Base-by-base conservation (phyloP, 1,284 basidiomycete species). In the Ganoderma resinaceum region DNA sequence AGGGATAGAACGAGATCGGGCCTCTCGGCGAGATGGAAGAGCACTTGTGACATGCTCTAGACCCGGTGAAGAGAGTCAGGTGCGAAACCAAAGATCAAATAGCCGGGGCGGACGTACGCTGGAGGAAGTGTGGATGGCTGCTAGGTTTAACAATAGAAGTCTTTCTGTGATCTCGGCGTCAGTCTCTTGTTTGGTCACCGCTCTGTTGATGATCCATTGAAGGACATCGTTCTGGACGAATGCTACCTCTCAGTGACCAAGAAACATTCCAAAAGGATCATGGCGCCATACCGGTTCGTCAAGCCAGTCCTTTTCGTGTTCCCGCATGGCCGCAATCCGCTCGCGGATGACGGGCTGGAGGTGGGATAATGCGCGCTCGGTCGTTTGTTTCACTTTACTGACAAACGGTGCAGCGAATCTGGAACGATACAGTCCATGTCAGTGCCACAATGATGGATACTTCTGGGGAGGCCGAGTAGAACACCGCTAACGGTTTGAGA, bases 171-270 rank as follows among this genome's bases (percentile, higher is more conserved):
- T 67, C 14, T 74, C 75, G 37, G 75, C 68, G 0, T 78, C 66
- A 0, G 76, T 78, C 20, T 71, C 77, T 53, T 83, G 78, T 8
- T 77, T 73, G 5, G 77, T 79, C 5, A 77, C 72, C 1, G 80
- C 78, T 3, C 73, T 77, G 23, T 86, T 81, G 68, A 86, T 78
- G 23, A 86, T 65, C 84, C 84, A 86, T 55, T 78, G 79, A 11
- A 88, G 70, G 43, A 83, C 65, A 66, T 84, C 82, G 63, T 82
- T 80, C 81, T 85, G 69, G 5, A 4, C 18, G n/a, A 31, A 14
- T 23, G 12, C 40, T 18, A 7, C 18, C 40, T 49, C 29, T 49
- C 29, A 26, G 35, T 18, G 4, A 3, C 8, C 26, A 2, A 33
- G 23, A 14, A 42, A n/a, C 7, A 20, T 33, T 26, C 3, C 11